Conservation (phyloP, 164 flowering plant genomes). For the Piper betle region DNA sequence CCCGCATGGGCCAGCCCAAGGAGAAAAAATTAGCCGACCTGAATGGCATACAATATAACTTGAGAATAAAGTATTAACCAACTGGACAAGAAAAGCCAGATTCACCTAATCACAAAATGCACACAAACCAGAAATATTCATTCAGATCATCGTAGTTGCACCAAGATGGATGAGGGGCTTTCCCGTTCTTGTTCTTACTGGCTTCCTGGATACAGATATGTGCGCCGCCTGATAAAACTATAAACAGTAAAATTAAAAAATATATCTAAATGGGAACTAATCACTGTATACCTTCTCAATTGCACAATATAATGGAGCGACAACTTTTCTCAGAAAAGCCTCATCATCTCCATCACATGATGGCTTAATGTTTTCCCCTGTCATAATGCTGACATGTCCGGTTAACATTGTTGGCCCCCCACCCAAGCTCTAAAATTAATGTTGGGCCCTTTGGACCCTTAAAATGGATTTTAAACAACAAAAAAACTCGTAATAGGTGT, state of each 20-base stretch:
- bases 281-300: constrained; percentile 54
- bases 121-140: constrained; percentile 89
- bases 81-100: background rate
- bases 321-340: constrained; percentile 85
- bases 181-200: constrained; percentile 54
- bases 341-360: constrained; percentile 99
- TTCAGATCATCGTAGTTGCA: constrained; percentile 97
- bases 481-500: too few species aligned
- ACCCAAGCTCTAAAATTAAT: too few species aligned
- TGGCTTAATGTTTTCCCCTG: constrained; percentile 95
- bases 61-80: constrained; percentile 1
- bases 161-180: constrained; percentile 77
- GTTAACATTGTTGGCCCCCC: too few species aligned
- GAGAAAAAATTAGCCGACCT: constrained; percentile 90
- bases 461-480: too few species aligned
- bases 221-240: background rate
- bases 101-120: background rate
- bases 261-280: background rate
- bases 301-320: constrained; percentile 84
- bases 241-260: background rate
- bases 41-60: constrained; percentile 2
- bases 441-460: too few species aligned
- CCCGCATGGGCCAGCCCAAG: constrained; percentile 99
- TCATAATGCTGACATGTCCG: constrained; percentile 93
- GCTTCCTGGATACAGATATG: constrained; percentile 45